Evolutionary conservation across 2,329 filamentous ascomycete species (phyloP), one percentile per base, ranked within the genome.

Genomic region (Penicillium sp.): DNA sequence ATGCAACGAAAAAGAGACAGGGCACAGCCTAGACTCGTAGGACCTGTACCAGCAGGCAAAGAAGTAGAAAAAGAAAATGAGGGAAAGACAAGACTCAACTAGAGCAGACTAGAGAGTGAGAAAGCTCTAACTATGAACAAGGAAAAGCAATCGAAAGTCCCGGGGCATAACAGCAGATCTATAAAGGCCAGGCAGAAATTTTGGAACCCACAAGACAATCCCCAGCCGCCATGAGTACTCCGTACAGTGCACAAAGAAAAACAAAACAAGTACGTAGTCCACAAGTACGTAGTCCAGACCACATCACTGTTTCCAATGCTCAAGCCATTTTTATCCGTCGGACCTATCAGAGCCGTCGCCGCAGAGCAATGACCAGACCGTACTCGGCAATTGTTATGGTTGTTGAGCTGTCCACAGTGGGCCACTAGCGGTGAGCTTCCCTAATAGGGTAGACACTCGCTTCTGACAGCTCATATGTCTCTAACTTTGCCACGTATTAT

Each of bases 381-480:
- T n/a, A 39, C 57, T 62, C 37, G 52, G 56, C 49, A 26, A 19
- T 26, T n/a, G 35, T 37, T 37, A 19, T 37, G 35, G 35, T 44
- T 35, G 60, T 26, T 26, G 26, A 58, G 56, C 39, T 52, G 49
- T 65, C 55, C 26, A 65, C 46, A 53, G 55, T 45, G 31, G 26
- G 21, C 54, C 53, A 52, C 43, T 56, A 54, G 57, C 49, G 35
- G 35, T 47, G 37, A 60, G 26, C 35, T 27, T 27, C 39, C 52
- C 45, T 44, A 37, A 53, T 27, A 42, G 52, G 45, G 43, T 37
- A 48, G 45, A 44, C 22, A 45, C 7, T 27, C 47, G 22, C 43
- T 47, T 50, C 39, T 35, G 44, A 49, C 47, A 35, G 42, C 31
- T 63, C 62, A 64, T 64, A 53, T 61, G 49, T 63, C 52, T 66